phyloP scores from a whole-genome alignment of 345 rosid species.

The Gossypium bickii region DNA sequence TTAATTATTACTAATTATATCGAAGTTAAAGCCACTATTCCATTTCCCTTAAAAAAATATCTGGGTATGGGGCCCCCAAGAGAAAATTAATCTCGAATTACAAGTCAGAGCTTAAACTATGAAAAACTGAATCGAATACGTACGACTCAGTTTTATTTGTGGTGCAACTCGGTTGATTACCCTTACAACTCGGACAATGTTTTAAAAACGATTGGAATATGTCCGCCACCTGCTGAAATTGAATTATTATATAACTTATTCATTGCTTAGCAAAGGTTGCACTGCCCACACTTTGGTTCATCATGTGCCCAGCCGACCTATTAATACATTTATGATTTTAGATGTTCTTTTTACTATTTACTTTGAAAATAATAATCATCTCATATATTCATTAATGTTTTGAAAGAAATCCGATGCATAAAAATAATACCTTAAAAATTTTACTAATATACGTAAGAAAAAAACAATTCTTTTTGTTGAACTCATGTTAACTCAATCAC shows the following conservation, averaged over 20 bases:
- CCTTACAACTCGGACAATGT: not conserved
- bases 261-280: too few species aligned
- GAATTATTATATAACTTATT: too few species aligned
- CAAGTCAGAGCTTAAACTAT: not conserved
- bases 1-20: not conserved
- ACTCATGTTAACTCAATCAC: too few species aligned
- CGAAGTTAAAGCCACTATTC: not conserved
- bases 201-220: not conserved
- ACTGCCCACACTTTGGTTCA: not conserved
- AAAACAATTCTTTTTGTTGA: too few species aligned
- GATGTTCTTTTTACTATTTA: too few species aligned
- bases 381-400: too few species aligned
- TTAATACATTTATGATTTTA: too few species aligned
- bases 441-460: too few species aligned
- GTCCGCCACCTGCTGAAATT: too few species aligned
- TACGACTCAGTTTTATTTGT: not conserved
- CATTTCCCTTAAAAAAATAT: not conserved
- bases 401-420: too few species aligned
- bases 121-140: not conserved
- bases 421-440: too few species aligned
- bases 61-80: not conserved
- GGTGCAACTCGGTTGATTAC: not conserved
- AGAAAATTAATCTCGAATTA: not conserved
- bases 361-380: not conserved
- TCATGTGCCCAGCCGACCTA: not conserved